phyloP scores from a whole-genome alignment of 2,329 filamentous ascomycete genomes.

The Penicillium sp. region DNA sequence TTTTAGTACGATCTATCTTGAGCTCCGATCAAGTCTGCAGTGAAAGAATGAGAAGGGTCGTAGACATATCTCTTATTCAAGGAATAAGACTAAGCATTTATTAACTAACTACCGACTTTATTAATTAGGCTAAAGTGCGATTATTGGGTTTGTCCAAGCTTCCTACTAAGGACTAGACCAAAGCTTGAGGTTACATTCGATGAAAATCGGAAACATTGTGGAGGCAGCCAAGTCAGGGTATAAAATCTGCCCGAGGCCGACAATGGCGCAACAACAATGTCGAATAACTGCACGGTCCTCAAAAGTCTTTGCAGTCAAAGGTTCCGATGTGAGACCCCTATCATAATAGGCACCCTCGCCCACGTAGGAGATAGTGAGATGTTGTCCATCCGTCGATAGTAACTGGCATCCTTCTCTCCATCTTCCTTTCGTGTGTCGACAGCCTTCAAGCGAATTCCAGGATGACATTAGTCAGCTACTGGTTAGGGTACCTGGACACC shows the following conservation, averaged over 20 bases:
- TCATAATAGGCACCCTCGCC: too few relatives aligned
- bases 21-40: not conserved
- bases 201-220: not conserved
- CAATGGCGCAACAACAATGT: too few relatives aligned
- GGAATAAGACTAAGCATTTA: not conserved
- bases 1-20: not conserved
- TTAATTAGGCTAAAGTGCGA: not conserved
- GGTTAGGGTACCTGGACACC: not conserved
- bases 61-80: not conserved
- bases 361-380: too few relatives aligned
- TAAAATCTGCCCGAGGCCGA: too few relatives aligned
- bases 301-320: too few relatives aligned
- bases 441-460: not conserved
- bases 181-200: not conserved
- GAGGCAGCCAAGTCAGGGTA: not conserved
- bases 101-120: too few relatives aligned
- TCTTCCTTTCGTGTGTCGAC: constrained; percentile 3
- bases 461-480: not conserved
- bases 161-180: not conserved
- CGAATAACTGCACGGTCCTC: too few relatives aligned
- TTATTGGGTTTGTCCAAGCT: not conserved
- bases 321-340: too few relatives aligned
- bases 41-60: not conserved
- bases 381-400: constrained; percentile 3
- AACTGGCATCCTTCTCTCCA: not conserved